Base-by-base conservation (phyloP, 2,329 filamentous ascomycete species). In the Fusarium veterinarium region DNA sequence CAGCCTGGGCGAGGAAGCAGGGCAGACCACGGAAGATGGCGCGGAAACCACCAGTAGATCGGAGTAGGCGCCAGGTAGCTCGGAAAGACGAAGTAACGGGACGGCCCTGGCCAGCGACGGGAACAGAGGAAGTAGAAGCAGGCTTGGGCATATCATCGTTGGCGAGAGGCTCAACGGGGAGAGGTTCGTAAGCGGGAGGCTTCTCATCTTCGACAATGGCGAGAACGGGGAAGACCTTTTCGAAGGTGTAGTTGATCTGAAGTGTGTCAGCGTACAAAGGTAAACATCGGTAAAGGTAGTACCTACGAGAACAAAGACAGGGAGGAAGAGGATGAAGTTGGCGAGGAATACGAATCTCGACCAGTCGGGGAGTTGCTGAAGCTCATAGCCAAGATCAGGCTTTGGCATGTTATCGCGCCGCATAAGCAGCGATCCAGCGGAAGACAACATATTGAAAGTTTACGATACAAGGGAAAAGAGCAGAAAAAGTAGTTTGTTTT, bases 1-100 rank as follows among this genome's bases (percentile, higher is more conserved):
- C 1, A 56, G 37, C 60, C 58, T 87, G 79, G 61, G 84, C 81
- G 9, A 89, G 14, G 58, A 80, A 80, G 78, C 86, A 88, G 64
- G 83, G 79, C 41, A 94, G 79, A 62, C 94, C 94, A 69, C 93
- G 92, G 87, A 94, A 92, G 77, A 89, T 86, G 64, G 92, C 88
- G 66, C 84, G 84, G 82, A 87, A 88, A 70, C 94, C 93, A 67
- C 87, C 91, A 72, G 89, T 83, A 51, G 88, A 83, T 72, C 86
- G 85, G 48, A 98, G 86, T 68, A 88, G 83, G 44, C 85, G 84
- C 80, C 84, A 81, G 64, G 84, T 87, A 75, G 83, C 82, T 74
- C 86, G 86, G 76, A 89, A 77, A 58, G 85, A 88, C 33, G 85
- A 83, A 25, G 86, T 89, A 73, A 88, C 80, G 31, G 75, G 75